These are phyloP conservation scores for Pharnaceum exiguum DNA, from an alignment of 148 eudicot species.

Conservation along the genomic window DNA sequence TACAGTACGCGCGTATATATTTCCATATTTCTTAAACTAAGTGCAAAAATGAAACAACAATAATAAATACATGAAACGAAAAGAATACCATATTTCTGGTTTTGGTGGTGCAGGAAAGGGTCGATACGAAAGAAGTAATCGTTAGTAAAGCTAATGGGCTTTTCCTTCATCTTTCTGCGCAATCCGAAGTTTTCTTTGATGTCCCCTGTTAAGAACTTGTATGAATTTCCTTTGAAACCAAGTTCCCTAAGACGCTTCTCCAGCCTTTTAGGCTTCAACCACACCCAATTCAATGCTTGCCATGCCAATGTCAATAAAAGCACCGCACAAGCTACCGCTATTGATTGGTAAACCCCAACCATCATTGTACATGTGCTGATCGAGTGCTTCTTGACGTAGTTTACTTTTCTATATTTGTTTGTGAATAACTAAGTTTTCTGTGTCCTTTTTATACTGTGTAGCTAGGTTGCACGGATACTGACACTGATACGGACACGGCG, in stretches of 20 bases:
- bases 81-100: constrained; percentile 9
- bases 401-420: too few species aligned
- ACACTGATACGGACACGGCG: too few species aligned
- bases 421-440: too few species aligned
- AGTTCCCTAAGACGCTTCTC: constrained; percentile 12
- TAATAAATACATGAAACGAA: not conserved
- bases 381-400: too few species aligned
- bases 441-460: too few species aligned
- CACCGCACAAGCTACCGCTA: not conserved
- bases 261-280: constrained; percentile 13
- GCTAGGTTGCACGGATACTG: too few species aligned
- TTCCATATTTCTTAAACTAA: too few species aligned
- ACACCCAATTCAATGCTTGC: constrained; percentile 11
- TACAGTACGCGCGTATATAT: too few species aligned
- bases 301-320: not conserved
- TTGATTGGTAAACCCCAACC: too few species aligned
- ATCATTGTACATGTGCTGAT: too few species aligned
- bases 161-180: not conserved
- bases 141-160: constrained; percentile 10
- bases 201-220: constrained; percentile 18
- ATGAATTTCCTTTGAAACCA: constrained; percentile 18
- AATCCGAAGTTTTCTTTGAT: constrained; percentile 1
- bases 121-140: constrained; percentile 16
- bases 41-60: not conserved
- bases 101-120: constrained; percentile 13